These are phyloP conservation scores for Yamadazyma atlantica DNA, from an alignment of 1,139 yeast genomes.

Conservation along the genomic window DNA sequence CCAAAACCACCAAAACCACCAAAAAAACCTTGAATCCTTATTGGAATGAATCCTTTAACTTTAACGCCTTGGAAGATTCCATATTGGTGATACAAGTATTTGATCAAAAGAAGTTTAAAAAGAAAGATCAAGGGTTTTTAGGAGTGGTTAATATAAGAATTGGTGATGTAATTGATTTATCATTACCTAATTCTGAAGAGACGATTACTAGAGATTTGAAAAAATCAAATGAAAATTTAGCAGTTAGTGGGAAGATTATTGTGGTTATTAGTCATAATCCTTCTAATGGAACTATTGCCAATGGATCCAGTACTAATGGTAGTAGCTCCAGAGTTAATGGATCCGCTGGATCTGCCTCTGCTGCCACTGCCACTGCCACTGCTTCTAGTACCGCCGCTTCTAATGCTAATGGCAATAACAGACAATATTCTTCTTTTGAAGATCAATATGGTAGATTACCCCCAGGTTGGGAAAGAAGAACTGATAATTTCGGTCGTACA, in stretches of 20 bases:
- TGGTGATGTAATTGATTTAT: slow-evolving; percentile 83
- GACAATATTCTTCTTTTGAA: slow-evolving; percentile 88
- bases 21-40: slow-evolving; percentile 94
- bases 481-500: slow-evolving; percentile 95
- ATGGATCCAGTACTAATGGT: slow-evolving; percentile 5
- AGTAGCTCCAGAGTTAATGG: slow-evolving; percentile 10
- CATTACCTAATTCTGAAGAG: slow-evolving; percentile 61
- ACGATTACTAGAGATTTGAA: slow-evolving; percentile 92
- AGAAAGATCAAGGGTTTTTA: slow-evolving; percentile 97
- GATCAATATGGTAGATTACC: slow-evolving; percentile 96
- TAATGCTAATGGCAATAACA: slow-evolving; percentile 24
- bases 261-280: slow-evolving; percentile 59
- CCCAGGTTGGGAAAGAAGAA: slow-evolving; percentile 98
- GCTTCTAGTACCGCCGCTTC: slow-evolving; percentile 20
- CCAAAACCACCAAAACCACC: slow-evolving; percentile 91
- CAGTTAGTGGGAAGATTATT: slow-evolving; percentile 89
- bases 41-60: slow-evolving; percentile 91
- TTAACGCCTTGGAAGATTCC: slow-evolving; percentile 77
- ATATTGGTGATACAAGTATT: slow-evolving; percentile 91
- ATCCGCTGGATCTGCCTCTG: slow-evolving; percentile 6
- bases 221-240: slow-evolving; percentile 85
- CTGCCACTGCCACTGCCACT: slow-evolving; percentile 9
- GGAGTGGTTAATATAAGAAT: slow-evolving; percentile 93
- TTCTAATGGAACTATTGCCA: slow-evolving; percentile 12
- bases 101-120: slow-evolving; percentile 95